Evolutionary conservation across 2,329 filamentous ascomycete species (phyloP), one percentile per base, ranked within the genome.

Genomic region (Sporothrix protearum): DNA sequence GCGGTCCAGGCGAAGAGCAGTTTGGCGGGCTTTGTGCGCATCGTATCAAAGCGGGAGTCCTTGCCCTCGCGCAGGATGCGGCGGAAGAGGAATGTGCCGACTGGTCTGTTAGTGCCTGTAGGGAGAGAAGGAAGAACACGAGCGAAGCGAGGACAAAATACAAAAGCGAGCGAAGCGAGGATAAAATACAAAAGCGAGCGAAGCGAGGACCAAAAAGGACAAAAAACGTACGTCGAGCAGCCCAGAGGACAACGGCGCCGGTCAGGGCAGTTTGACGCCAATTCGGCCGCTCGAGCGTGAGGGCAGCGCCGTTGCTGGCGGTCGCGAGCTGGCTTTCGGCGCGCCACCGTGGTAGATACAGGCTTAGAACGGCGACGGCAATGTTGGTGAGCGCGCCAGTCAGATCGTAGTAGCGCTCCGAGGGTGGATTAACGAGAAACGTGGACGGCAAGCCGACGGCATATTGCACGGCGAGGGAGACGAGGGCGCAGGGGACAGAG

Each of bases 321-420:
- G 36, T 45, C 12, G 36, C 59, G 9, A 64, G 59, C 59, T 45
- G 57, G 59, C 22, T 22, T 10, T 39, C 42, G 9, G 86, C 86
- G 55, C 88, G 83, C 71, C 90, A 80, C 3, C 85, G 84, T 0
- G 89, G 89, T 19, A 91, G 81, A 74, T 87, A 88, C 19, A 92
- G 81, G 72, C 85, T 88, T 36, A 91, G 79, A 0, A 87, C 85
- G 16, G 87, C 88, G 77, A 89, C 89, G 70, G 87, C 87, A 49
- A 92, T 83, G 77, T 90, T 91, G 2, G 89, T 91, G 42, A 90
- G 76, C 16, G 88, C 89, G 64, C 90, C 90, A 1, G 88, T 89
- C 64, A 90, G 73, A 77, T 92, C 90, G 78, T 90, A 92, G 82
- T 90, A 91, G 49, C 87, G 85, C 77, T 92, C 90, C 7, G 87